phyloP scores from a whole-genome alignment of 257 asterid species.

The Thymus mandschuricus region DNA sequence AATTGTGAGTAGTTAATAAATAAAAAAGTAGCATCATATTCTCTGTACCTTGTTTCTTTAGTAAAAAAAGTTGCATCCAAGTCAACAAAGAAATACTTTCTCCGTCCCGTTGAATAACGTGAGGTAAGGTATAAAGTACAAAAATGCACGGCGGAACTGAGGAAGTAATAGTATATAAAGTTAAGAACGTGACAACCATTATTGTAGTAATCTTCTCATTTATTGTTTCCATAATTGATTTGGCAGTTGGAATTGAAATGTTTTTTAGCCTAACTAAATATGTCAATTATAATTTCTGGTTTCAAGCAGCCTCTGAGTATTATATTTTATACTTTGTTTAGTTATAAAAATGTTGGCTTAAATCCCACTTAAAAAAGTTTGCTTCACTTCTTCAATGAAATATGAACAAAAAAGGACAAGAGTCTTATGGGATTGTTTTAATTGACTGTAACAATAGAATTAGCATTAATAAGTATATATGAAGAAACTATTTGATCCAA shows the following conservation, averaged over 20 bases:
- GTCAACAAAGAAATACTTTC: background rate
- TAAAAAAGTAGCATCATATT: slow-evolving; percentile 4
- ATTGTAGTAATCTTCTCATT: too few relatives aligned
- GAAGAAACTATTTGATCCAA: background rate
- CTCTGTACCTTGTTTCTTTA: background rate
- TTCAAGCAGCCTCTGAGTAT: background rate
- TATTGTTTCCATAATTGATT: too few relatives aligned
- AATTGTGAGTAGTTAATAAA: slow-evolving; percentile 28
- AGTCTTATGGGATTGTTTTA: too few relatives aligned
- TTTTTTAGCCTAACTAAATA: too few relatives aligned
- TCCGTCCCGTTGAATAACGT: too few relatives aligned
- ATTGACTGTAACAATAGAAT: background rate
- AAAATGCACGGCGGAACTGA: too few relatives aligned
- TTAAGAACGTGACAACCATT: too few relatives aligned
- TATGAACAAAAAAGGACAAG: too few relatives aligned
- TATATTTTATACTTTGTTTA: background rate
- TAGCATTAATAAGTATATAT: background rate
- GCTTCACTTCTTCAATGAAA: background rate
- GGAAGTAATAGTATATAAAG: too few relatives aligned
- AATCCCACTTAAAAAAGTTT: background rate
- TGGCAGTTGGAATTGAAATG: too few relatives aligned
- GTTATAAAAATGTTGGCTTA: background rate
- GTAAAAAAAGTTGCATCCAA: background rate
- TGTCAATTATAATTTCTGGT: background rate
- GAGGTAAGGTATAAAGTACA: too few relatives aligned